Evolutionary conservation across 2,329 filamentous ascomycete species (phyloP).

Genomic region (Colletotrichum echinochloae): DNA sequence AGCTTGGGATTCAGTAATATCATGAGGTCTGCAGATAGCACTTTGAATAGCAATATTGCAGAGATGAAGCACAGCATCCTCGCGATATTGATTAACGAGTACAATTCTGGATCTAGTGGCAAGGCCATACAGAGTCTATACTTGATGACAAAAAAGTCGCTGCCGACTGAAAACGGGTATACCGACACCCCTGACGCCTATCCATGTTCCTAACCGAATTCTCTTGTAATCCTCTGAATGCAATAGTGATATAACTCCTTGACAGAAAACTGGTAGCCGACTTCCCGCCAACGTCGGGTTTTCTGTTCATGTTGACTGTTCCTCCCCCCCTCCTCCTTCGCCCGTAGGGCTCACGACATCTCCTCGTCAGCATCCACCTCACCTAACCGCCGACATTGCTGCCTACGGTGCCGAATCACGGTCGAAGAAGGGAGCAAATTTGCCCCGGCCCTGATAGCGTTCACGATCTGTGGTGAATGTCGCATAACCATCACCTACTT

Average conservation of each 20-base stretch:
- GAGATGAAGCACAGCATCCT: background rate
- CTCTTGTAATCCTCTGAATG: slow-evolving; percentile 4
- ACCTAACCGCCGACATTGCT: slow-evolving; percentile 42
- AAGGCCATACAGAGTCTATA: slow-evolving; percentile 14
- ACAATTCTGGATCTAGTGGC: background rate
- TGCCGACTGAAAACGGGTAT: slow-evolving; percentile 28
- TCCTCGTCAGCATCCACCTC: slow-evolving; percentile 22
- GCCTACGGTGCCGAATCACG: background rate
- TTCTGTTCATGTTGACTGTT: background rate
- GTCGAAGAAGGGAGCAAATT: slow-evolving; percentile 41
- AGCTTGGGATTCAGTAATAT: background rate
- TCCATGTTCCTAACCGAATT: slow-evolving; percentile 20
- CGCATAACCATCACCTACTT: slow-evolving; percentile 10
- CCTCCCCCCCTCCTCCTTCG: background rate
- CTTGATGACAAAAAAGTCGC: slow-evolving; percentile 4
- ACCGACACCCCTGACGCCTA: slow-evolving; percentile 16
- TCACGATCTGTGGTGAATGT: slow-evolving; percentile 33
- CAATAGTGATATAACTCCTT: background rate
- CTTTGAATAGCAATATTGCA: background rate
- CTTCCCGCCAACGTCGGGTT: slow-evolving; percentile 8
- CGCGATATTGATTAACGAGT: background rate
- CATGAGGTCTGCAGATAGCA: background rate
- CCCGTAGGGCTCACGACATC: background rate
- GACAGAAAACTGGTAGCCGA: background rate
- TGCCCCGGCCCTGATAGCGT: slow-evolving; percentile 32